Evolutionary conservation across 495 filamentous ascomycete species (phyloP).

Genomic region (Oidiodendron maius): DNA sequence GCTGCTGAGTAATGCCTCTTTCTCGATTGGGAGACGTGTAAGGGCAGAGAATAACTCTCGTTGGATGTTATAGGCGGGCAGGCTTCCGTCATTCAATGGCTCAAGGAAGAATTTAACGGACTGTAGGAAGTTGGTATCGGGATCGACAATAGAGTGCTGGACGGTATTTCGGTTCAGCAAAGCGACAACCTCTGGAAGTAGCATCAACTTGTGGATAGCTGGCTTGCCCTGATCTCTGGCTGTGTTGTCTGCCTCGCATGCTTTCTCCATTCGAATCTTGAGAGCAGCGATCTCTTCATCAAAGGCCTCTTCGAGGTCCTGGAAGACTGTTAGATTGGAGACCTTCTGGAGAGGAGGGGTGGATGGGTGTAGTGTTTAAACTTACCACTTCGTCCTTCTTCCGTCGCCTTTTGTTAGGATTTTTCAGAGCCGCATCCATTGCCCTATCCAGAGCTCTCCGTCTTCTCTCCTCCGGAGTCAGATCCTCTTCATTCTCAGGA

Average conservation of each 20-base stretch:
- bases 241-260: constrained; percentile 77
- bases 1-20: constrained; percentile 80
- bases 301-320: constrained; percentile 85
- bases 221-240: constrained; percentile 71
- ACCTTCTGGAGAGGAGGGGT: not conserved
- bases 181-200: constrained; percentile 86
- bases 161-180: constrained; percentile 84
- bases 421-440: constrained; percentile 83
- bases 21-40: constrained; percentile 74
- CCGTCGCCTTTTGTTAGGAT: constrained; percentile 69
- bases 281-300: constrained; percentile 87
- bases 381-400: constrained; percentile 86
- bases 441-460: constrained; percentile 73
- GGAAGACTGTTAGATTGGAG: constrained; percentile 14
- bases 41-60: constrained; percentile 84
- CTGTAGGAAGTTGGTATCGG: constrained; percentile 90
- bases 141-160: constrained; percentile 77
- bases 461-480: constrained; percentile 63
- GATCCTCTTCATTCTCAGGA: constrained; percentile 60
- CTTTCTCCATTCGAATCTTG: constrained; percentile 85
- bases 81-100: constrained; percentile 82
- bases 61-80: constrained; percentile 96
- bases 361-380: too few species aligned
- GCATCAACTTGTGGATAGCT: constrained; percentile 86
- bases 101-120: constrained; percentile 97